Conservation (phyloP, 139 green algal species). For the Yamagishiella unicocca region DNA sequence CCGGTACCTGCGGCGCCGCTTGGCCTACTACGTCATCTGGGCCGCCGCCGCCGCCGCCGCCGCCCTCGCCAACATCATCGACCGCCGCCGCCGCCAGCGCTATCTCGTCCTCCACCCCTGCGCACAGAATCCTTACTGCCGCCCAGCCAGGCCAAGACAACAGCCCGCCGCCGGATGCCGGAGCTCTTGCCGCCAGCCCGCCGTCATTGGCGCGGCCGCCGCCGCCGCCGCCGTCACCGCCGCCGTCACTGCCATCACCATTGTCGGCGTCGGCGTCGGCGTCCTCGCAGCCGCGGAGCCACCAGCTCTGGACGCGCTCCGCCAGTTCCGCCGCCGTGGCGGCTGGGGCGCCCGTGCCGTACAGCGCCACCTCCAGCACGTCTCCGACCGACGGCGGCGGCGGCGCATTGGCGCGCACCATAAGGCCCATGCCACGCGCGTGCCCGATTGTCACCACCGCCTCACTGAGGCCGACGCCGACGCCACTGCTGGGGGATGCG, state of each 20-base stretch:
- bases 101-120: constrained; percentile 29
- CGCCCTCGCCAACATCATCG: neutral
- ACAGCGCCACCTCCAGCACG: constrained; percentile 23
- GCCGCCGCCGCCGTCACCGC: neutral
- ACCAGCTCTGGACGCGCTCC: constrained; percentile 22
- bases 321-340: constrained; percentile 1
- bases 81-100: neutral
- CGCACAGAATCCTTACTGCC: neutral
- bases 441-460: constrained; percentile 30
- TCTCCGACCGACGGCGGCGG: neutral
- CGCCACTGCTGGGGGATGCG: neutral
- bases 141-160: constrained; percentile 9
- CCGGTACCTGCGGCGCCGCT: neutral
- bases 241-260: neutral
- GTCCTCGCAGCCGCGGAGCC: constrained; percentile 1
- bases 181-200: neutral
- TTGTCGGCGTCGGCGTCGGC: neutral
- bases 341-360: constrained; percentile 12
- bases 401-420: constrained; percentile 4
- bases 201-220: neutral
- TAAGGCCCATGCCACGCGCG: constrained; percentile 27
- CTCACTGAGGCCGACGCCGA: neutral
- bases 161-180: neutral
- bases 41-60: neutral
- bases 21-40: neutral